Evolutionary conservation across 148 eudicot genomes (phyloP).

Genomic region (Euryodendron excelsum): DNA sequence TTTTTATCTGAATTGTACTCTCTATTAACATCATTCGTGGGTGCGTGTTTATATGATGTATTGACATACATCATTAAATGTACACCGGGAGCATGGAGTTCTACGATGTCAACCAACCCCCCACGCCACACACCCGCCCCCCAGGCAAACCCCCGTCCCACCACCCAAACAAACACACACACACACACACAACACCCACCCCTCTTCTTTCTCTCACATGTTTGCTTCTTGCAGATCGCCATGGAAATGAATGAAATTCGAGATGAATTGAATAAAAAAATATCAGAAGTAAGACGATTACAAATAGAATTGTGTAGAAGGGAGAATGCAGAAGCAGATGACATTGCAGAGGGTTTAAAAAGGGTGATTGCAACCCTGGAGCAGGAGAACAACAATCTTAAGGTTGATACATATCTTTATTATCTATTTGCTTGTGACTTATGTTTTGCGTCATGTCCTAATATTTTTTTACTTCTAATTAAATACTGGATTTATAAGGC

Average conservation of each 20-base stretch:
- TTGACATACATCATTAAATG: background rate
- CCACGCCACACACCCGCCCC: too few relatives aligned
- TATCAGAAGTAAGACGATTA: constrained; percentile 53
- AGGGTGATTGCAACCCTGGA: constrained; percentile 53
- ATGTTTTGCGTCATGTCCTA: background rate
- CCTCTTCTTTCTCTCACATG: background rate
- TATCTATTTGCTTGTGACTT: constrained; percentile 1
- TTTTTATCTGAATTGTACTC: background rate
- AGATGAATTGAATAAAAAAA: constrained; percentile 61
- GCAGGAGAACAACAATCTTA: constrained; percentile 59
- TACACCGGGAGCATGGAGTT: background rate
- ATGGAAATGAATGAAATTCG: constrained; percentile 45
- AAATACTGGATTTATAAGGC: background rate
- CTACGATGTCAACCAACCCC: background rate
- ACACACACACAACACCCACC: too few relatives aligned
- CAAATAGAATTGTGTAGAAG: constrained; percentile 61
- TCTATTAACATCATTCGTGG: background rate
- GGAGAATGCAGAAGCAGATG: constrained; percentile 41
- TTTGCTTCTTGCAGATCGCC: constrained; percentile 41
- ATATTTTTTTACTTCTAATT: background rate
- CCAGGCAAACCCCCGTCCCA: too few relatives aligned
- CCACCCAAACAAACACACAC: too few relatives aligned
- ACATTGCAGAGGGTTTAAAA: constrained; percentile 43
- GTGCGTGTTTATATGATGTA: background rate
- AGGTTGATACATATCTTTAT: constrained; percentile 44